Conservation (phyloP, 2,329 filamentous ascomycete species). For the Penicillium vulpinum region DNA sequence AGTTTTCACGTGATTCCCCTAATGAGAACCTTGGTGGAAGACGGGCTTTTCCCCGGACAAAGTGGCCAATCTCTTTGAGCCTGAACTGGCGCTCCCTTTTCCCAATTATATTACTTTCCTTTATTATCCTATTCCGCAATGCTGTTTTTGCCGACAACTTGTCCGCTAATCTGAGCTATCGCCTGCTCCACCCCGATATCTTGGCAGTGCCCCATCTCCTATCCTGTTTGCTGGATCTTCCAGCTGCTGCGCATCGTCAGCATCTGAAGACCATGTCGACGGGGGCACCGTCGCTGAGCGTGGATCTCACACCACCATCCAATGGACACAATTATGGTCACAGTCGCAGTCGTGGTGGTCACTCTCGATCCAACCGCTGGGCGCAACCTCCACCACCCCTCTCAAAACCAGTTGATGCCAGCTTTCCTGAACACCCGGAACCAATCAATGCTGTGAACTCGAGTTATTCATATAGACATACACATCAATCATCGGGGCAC, state of each 20-base stretch:
- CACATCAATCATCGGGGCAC: slow-evolving; percentile 24
- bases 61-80: slow-evolving; percentile 1
- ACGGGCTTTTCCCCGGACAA: neutral
- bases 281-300: slow-evolving; percentile 31
- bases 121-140: neutral
- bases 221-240: slow-evolving; percentile 10
- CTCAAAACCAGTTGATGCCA: slow-evolving; percentile 23
- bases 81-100: neutral
- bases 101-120: neutral
- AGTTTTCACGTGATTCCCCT: slow-evolving; percentile 9
- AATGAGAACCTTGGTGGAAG: slow-evolving; percentile 9
- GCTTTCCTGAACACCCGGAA: slow-evolving; percentile 20
- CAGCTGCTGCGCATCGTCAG: slow-evolving; percentile 7
- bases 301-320: slow-evolving; percentile 29
- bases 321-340: slow-evolving; percentile 30
- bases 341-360: slow-evolving; percentile 31
- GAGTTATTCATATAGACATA: slow-evolving; percentile 27
- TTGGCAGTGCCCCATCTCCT: slow-evolving; percentile 16
- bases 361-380: slow-evolving; percentile 36
- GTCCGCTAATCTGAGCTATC: slow-evolving; percentile 2
- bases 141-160: slow-evolving; percentile 3
- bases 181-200: slow-evolving; percentile 8
- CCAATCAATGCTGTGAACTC: slow-evolving; percentile 13
- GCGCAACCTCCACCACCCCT: slow-evolving; percentile 30
- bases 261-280: slow-evolving; percentile 34